Evolutionary conservation across 352 stramenopile species (phyloP).

Genomic region (Phytophthora boehmeriae): DNA sequence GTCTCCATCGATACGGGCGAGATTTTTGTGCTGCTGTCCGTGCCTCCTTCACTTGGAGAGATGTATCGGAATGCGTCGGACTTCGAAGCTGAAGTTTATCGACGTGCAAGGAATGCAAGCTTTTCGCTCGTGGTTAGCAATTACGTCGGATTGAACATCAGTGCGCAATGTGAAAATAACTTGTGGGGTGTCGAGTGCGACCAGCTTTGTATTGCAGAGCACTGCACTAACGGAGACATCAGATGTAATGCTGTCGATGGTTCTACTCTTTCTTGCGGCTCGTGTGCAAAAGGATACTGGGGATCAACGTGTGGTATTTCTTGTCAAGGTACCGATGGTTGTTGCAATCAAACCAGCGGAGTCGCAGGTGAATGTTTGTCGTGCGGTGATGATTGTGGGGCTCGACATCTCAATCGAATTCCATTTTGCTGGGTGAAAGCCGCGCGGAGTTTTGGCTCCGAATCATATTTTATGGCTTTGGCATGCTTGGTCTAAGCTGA

Average conservation of each 20-base stretch:
- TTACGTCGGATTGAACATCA: constrained; percentile 19
- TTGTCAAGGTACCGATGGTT: constrained; percentile 21
- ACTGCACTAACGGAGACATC: constrained; percentile 14
- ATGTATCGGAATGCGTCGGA: constrained; percentile 27
- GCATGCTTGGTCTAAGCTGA: no score
- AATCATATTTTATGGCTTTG: no score
- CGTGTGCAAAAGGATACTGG: constrained; percentile 25
- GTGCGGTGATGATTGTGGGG: constrained; percentile 9
- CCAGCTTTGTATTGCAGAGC: constrained; percentile 9
- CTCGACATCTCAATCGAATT: constrained; percentile 1
- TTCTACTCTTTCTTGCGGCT: constrained; percentile 14
- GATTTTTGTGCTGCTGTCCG: constrained; percentile 22
- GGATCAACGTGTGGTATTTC: constrained; percentile 10
- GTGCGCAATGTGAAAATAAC: constrained; percentile 9
- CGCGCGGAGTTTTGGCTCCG: no score
- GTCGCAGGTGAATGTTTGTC: constrained; percentile 11
- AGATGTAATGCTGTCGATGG: constrained; percentile 32
- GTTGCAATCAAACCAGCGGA: constrained; percentile 22
- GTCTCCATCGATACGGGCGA: constrained; percentile 17
- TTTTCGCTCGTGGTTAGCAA: constrained; percentile 16
- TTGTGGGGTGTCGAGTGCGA: constrained; percentile 25
- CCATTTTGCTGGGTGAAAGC: background rate
- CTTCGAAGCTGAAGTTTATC: constrained; percentile 24
- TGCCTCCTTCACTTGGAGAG: constrained; percentile 26
- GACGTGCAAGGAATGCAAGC: constrained; percentile 20